A percentile compares a stretch with the other conserved stretches of the same genome.
Evolutionary conservation across 305 asterid species (phyloP).

Genomic region (Caryopteris hybrid): DNA sequence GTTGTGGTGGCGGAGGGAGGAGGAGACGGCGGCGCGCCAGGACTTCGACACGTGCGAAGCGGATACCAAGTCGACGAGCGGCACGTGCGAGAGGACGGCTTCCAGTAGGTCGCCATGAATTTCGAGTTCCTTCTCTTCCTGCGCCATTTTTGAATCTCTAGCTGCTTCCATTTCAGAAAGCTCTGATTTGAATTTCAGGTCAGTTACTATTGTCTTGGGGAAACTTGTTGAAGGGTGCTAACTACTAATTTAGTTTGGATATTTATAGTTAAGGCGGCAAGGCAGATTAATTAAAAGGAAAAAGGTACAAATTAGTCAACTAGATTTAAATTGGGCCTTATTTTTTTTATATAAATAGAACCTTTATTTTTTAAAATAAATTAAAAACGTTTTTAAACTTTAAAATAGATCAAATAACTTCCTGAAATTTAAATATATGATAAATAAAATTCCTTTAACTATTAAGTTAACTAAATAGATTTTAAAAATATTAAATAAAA

Average conservation of each 20-base stretch:
- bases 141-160: not conserved
- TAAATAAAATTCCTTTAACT: no score
- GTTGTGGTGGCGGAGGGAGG: conserved; percentile 47
- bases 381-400: no score
- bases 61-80: conserved; percentile 48
- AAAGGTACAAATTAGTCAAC: no score
- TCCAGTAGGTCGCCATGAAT: conserved; percentile 49
- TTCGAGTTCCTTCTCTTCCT: conserved; percentile 12
- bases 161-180: not conserved
- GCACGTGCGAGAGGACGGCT: conserved; percentile 46
- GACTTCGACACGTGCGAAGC: conserved; percentile 51
- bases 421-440: no score
- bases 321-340: no score
- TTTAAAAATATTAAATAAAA: no score
- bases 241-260: no score
- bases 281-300: no score
- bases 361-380: no score
- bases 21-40: conserved; percentile 46
- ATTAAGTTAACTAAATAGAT: no score
- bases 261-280: not conserved
- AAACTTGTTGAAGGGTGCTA: not conserved
- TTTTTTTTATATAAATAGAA: no score
- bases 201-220: not conserved
- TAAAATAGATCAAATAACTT: no score
- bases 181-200: not conserved